Base-by-base conservation (phyloP, 2,329 filamentous ascomycete species). In the Coleophoma crateriformis region DNA sequence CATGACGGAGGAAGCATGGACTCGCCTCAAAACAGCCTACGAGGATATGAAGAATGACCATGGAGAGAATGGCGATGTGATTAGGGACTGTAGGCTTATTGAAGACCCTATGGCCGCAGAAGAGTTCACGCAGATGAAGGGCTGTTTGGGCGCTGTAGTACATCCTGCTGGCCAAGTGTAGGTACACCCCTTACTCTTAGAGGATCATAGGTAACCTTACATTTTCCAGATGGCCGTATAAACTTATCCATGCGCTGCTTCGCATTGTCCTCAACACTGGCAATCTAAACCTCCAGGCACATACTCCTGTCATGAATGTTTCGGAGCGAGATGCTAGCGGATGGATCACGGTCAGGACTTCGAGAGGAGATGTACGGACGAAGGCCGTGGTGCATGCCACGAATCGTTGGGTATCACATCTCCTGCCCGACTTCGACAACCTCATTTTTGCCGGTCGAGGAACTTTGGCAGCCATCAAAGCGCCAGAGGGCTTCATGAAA, bases 391-490 rank as follows among this genome's bases (percentile, higher is more conserved):
- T 87, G 15, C 72, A 85, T 37, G 82, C 83, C 12, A 86, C 81
- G 2, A 88, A 88, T 55, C 83, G 71, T 13, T 87, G 86, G 62
- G 85, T 82, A 0, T 76, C 79, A 1, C 72, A 77, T 13, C 61
- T 88, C 10, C 67, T 84, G 1, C 81, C 81, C 0, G 63, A 72
- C 0, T 64, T 81, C 1, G 65, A 68, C 6, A 68, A 69, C 13
- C 70, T 68, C 34, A 60, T 77, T 15, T 68, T 71, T 0, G 68
- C 74, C 6, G 15, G 22, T 32, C 47, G 47, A 33, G 50, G 27
- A 46, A 48, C 61, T 7, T 45, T 66, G n/a, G 59, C 57, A 15
- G 61, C 62, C 4, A 56, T 66, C 50, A 62, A 63, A 51, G 61
- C 62, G 2, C 64, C 63, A 7, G 54, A 57, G 40, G 58, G 58